Evolutionary conservation across 768 basidiomycete species (phyloP).

Genomic region (Naganishia vaughanmartiniae): DNA sequence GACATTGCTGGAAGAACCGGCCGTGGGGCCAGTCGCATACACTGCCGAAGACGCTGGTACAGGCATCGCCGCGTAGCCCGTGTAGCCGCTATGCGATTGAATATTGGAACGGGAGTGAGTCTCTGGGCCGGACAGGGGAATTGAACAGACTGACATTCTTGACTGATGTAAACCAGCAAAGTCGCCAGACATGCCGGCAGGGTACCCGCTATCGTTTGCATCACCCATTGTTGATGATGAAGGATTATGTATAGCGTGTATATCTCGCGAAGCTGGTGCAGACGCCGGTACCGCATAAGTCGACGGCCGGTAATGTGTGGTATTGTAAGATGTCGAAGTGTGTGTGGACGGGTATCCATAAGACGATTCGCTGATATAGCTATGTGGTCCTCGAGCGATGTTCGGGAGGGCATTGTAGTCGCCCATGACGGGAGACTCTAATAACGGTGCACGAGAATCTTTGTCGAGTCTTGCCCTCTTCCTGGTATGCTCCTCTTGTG

Average conservation of each 20-base stretch:
- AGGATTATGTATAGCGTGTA: background rate
- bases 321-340: slow-evolving; percentile 2
- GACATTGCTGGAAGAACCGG: slow-evolving; percentile 1
- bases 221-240: background rate
- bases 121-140: background rate
- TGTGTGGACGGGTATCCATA: background rate
- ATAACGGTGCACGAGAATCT: background rate
- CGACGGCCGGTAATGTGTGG: background rate
- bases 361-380: background rate
- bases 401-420: background rate
- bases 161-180: slow-evolving; percentile 10
- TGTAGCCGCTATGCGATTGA: background rate
- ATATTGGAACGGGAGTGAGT: background rate
- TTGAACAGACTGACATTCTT: slow-evolving; percentile 6
- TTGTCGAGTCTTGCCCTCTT: slow-evolving; percentile 12
- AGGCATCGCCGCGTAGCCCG: background rate
- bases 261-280: slow-evolving; percentile 5
- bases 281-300: slow-evolving; percentile 8
- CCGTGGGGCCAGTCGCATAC: background rate
- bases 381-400: background rate
- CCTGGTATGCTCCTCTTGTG: slow-evolving; percentile 9
- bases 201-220: slow-evolving; percentile 4
- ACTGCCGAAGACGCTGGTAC: no score
- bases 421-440: slow-evolving; percentile 3
- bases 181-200: background rate